Conservation (phyloP, 192 early-diverging fungal species). For the Linnemannia exigua region DNA sequence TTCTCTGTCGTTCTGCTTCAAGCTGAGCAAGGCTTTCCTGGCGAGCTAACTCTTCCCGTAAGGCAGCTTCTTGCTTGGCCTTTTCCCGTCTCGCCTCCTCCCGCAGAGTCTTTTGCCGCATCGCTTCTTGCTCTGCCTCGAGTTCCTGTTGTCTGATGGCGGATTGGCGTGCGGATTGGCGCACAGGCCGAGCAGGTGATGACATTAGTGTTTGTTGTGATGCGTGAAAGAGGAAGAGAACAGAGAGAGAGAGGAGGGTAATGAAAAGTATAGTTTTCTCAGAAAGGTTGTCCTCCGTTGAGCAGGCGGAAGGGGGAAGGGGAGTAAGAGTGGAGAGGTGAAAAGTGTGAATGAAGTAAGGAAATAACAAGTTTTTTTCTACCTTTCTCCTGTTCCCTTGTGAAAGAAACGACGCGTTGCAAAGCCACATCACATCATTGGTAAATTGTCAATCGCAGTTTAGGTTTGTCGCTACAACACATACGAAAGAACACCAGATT, state of each 20-base stretch:
- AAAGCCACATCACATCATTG: background rate
- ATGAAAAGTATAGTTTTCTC: too few species aligned
- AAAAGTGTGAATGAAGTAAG: too few species aligned
- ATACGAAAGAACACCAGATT: background rate
- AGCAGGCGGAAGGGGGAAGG: background rate
- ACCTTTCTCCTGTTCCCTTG: too few species aligned
- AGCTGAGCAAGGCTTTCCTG: background rate
- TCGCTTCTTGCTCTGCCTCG: slow-evolving; percentile 5
- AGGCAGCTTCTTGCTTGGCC: background rate
- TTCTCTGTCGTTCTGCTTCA: background rate
- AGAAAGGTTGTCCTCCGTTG: too few species aligned
- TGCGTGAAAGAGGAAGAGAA: too few species aligned
- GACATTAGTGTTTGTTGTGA: slow-evolving; percentile 17
- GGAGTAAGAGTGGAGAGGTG: background rate
- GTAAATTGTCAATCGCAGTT: background rate
- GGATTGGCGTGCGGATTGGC: slow-evolving; percentile 42
- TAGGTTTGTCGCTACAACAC: background rate
- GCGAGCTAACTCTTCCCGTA: background rate
- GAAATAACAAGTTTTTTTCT: too few species aligned
- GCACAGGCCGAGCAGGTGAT: slow-evolving; percentile 24
- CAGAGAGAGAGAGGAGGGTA: too few species aligned
- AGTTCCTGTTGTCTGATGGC: slow-evolving; percentile 35
- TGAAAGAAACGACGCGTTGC: background rate
- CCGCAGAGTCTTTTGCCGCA: background rate
- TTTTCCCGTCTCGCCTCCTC: slow-evolving; percentile 1